phyloP scores from a whole-genome alignment of 805 yeast species.

The Ogataea philodendri region DNA sequence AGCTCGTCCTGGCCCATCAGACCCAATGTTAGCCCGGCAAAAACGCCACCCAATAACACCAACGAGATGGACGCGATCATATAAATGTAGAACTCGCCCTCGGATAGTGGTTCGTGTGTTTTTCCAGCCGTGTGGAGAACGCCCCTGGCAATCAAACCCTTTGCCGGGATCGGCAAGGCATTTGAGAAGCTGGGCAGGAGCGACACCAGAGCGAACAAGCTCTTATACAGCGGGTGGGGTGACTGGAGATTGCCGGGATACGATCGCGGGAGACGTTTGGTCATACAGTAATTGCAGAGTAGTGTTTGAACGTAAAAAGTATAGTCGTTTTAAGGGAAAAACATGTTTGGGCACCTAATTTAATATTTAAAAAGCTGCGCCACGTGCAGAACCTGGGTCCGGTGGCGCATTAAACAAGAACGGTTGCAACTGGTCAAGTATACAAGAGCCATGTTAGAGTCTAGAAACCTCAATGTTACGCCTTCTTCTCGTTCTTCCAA shows the following conservation, averaged over 20 bases:
- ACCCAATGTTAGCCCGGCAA: constrained; percentile 92
- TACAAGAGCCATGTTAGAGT: too few species aligned
- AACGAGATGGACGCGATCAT: constrained; percentile 53
- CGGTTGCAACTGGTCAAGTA: too few species aligned
- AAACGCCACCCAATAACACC: constrained; percentile 81
- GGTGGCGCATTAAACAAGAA: too few species aligned
- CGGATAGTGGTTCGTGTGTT: constrained; percentile 25
- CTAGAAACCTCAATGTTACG: constrained; percentile 1
- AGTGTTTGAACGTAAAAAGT: background rate
- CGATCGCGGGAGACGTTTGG: constrained; percentile 11
- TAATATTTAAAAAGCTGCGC: too few species aligned
- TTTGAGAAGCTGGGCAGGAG: constrained; percentile 25
- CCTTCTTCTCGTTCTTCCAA: constrained; percentile 10
- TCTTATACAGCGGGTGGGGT: constrained; percentile 11
- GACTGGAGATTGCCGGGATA: constrained; percentile 1
- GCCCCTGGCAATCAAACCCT: constrained; percentile 10
- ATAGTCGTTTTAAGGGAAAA: too few species aligned
- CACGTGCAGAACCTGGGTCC: too few species aligned
- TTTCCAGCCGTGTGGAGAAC: constrained; percentile 8
- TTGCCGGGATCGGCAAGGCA: constrained; percentile 25
- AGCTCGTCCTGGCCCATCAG: constrained; percentile 98
- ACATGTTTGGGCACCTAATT: too few species aligned
- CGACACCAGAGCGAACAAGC: constrained; percentile 22
- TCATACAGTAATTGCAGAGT: constrained; percentile 5
- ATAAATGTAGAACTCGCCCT: constrained; percentile 44